A percentile compares a stretch with the other conserved stretches of the same genome.
Conservation (phyloP, 768 basidiomycete species). For the Suillus decipiens region DNA sequence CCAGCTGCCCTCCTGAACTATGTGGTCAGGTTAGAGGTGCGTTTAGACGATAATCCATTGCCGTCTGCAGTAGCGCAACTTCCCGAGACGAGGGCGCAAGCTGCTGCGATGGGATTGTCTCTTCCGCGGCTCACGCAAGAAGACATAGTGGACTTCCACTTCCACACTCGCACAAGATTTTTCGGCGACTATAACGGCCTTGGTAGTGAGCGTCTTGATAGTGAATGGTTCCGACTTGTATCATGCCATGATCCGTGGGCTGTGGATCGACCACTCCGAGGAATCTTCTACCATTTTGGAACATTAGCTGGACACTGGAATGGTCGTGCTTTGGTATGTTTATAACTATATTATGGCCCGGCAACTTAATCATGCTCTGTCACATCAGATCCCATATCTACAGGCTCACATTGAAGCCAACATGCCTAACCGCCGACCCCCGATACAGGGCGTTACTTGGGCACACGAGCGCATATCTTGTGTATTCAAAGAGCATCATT, state of each 20-base stretch:
- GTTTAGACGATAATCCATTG: conserved; percentile 32
- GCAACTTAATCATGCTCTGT: conserved; percentile 10
- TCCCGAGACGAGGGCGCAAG: conserved; percentile 39
- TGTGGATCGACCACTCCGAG: conserved; percentile 39
- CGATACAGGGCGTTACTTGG: conserved; percentile 27
- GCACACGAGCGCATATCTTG: conserved; percentile 42
- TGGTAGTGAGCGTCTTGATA: conserved; percentile 39
- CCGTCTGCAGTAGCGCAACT: conserved; percentile 24
- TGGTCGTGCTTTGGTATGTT: conserved; percentile 47
- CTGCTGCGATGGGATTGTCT: conserved; percentile 26
- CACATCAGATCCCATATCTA: conserved; percentile 27
- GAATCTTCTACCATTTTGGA: conserved; percentile 45
- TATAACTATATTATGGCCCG: conserved; percentile 7
- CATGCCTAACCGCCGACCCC: conserved; percentile 21
- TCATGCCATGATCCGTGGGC: conserved; percentile 42
- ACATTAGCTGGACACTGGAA: conserved; percentile 47
- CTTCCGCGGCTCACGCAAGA: conserved; percentile 38
- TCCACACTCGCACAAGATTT: conserved; percentile 36
- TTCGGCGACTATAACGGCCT: conserved; percentile 25
- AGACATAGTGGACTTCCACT: conserved; percentile 43
- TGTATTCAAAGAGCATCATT: conserved; percentile 48
- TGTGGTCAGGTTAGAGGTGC: conserved; percentile 38
- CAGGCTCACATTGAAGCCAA: conserved; percentile 26
- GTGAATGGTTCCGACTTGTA: conserved; percentile 50
- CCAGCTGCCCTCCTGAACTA: conserved; percentile 42